Base-by-base conservation (phyloP, 257 asterid species). In the Catharanthus roseus region DNA sequence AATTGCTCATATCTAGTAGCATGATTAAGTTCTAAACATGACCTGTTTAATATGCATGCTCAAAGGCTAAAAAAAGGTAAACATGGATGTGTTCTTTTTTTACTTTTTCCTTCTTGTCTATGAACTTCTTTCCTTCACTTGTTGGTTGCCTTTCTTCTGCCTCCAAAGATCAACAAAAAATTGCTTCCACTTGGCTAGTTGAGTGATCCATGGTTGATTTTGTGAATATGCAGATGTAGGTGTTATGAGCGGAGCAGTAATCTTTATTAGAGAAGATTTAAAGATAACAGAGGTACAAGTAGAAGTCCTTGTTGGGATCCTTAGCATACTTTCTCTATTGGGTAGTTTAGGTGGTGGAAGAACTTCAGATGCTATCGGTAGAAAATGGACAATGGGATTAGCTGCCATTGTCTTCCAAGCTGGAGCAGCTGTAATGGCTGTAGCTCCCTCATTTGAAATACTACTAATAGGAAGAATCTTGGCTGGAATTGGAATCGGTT, bases 381-480 rank as follows among this genome's bases (percentile, higher is more conserved):
- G 97, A 72, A 93, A 93, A 80, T 90, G 97, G 97, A 88, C 98
- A 1, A 93, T 93, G 96, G 98, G 90, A 1, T 78, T 93, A 5
- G 97, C 96, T 49, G 96, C 97, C 69, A 71, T 90, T 26, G 63
- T 89, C 12, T 93, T 93, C 76, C 98, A 93, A 73, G 58, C 72
- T 0, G 98, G 98, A 5, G 98, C 96, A 6, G 88, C 74, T 19
- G 75, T 93, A 29, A 93, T 93, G 98, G 79, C 92, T 1, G 44
- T 84, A 19, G 97, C 97, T 74, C 97, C 95, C 13, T 77, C 96
- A 0, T 93, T 85, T 42, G n/a, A 65, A 29, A 79, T 89, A 2
- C 86, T 93, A 28, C 85, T 93, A 90, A 47, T 82, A 1, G 98
- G 98, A 58, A 72, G 98, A 80, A 79, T 90, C 73, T 66, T 90